Percentiles rank a stretch among this genome's conserved stretches.
Conservation (phyloP, 1,284 basidiomycete species). For the Boletus smithii region DNA sequence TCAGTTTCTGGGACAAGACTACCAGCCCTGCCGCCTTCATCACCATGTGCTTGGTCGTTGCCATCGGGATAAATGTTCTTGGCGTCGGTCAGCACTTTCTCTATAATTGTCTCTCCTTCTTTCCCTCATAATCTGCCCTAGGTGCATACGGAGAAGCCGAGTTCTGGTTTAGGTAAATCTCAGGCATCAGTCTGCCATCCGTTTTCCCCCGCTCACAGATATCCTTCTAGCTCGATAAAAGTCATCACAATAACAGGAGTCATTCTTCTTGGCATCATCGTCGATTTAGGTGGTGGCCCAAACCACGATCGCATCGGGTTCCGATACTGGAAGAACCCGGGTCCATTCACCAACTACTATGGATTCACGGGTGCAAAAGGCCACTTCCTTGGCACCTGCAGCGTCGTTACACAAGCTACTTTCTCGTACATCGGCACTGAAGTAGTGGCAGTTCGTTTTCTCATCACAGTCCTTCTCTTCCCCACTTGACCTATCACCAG, state of each 20-base stretch:
- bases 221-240: conserved; percentile 39
- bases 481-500: conserved; percentile 8
- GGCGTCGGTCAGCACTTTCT: conserved; percentile 42
- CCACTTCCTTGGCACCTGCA: conserved; percentile 48
- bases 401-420: conserved; percentile 37
- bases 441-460: conserved; percentile 44
- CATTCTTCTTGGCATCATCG: conserved; percentile 44
- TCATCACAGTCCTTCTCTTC: background rate
- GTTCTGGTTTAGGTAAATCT: conserved; percentile 42
- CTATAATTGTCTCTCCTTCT: background rate
- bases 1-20: conserved; percentile 54
- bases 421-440: conserved; percentile 60
- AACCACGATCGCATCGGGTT: conserved; percentile 40
- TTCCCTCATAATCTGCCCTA: conserved; percentile 7
- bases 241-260: conserved; percentile 43
- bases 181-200: background rate
- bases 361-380: conserved; percentile 35
- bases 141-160: conserved; percentile 53
- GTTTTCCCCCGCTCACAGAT: background rate
- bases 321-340: conserved; percentile 48
- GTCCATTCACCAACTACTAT: conserved; percentile 34
- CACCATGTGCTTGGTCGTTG: conserved; percentile 56
- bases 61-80: conserved; percentile 57
- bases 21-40: conserved; percentile 65
- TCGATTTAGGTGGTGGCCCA: conserved; percentile 44